These are phyloP conservation scores for Aquilaria yunnanensis DNA, from an alignment of 345 rosid species.

Conservation along the genomic window DNA sequence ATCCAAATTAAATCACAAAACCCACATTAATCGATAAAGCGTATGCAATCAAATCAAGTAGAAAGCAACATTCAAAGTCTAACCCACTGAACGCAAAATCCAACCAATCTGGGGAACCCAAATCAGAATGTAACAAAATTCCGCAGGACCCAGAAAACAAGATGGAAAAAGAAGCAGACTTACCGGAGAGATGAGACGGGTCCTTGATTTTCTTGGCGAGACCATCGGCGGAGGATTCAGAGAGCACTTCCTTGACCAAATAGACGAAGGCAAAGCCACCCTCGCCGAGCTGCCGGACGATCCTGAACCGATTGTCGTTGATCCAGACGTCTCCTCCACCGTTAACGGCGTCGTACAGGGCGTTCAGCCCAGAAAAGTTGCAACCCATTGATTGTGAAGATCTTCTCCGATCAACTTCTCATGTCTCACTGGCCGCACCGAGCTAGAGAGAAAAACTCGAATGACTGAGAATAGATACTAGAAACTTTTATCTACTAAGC, in stretches of 20 bases:
- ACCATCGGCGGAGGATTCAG: slow-evolving; percentile 47
- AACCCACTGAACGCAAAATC: too few relatives aligned
- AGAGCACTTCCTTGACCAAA: slow-evolving; percentile 62
- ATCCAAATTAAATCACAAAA: too few relatives aligned
- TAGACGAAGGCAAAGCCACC: slow-evolving; percentile 86
- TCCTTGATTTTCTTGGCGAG: slow-evolving; percentile 79
- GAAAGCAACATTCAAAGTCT: too few relatives aligned
- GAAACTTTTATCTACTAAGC: too few relatives aligned
- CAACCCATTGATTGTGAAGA: slow-evolving; percentile 51
- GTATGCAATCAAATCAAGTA: too few relatives aligned
- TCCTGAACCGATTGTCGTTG: slow-evolving; percentile 79
- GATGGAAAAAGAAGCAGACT: not conserved
- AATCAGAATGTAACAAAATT: not conserved
- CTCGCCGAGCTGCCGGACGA: slow-evolving; percentile 88
- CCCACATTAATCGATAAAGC: too few relatives aligned
- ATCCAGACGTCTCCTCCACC: slow-evolving; percentile 93
- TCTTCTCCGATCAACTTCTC: slow-evolving; percentile 26
- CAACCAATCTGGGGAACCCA: too few relatives aligned
- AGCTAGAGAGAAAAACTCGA: too few relatives aligned
- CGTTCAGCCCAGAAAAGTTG: slow-evolving; percentile 78
- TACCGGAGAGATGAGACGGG: slow-evolving; percentile 75
- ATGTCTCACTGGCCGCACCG: not conserved
- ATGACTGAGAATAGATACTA: too few relatives aligned
- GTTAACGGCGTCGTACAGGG: slow-evolving; percentile 76
- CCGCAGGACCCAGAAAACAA: not conserved